These are phyloP conservation scores for Aspergillus mulundensis DNA, from an alignment of 495 filamentous ascomycete species.

Conservation along the genomic window DNA sequence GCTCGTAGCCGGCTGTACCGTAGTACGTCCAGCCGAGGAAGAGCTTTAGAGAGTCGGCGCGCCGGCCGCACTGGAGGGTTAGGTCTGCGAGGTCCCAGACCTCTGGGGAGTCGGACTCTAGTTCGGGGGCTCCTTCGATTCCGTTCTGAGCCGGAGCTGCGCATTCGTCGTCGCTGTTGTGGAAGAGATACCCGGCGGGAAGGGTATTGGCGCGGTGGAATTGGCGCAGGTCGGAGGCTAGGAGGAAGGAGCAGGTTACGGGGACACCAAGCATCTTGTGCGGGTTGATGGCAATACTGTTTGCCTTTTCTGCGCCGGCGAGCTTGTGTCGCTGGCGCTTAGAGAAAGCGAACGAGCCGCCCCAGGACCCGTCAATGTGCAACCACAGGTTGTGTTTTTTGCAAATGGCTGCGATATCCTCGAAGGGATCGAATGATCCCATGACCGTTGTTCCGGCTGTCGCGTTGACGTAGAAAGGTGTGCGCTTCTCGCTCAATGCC, in stretches of 20 bases:
- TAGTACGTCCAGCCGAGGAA: conserved; percentile 87
- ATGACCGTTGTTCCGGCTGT: conserved; percentile 93
- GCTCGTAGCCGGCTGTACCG: conserved; percentile 59
- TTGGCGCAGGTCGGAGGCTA: conserved; percentile 66
- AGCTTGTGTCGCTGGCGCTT: conserved; percentile 58
- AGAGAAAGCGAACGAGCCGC: conserved; percentile 79
- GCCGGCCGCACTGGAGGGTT: conserved; percentile 86
- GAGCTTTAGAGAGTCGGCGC: conserved; percentile 82
- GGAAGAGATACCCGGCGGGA: conserved; percentile 86
- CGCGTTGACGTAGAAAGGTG: conserved; percentile 92
- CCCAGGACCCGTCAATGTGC: conserved; percentile 90
- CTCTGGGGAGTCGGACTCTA: conserved; percentile 45
- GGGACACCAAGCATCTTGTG: conserved; percentile 97
- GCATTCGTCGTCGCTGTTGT: conserved; percentile 42
- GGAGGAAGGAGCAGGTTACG: conserved; percentile 83
- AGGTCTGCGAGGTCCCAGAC: conserved; percentile 91
- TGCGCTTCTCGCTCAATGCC: conserved; percentile 59
- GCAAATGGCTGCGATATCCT: conserved; percentile 68
- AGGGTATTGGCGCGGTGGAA: conserved; percentile 82
- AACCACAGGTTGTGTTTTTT: conserved; percentile 72
- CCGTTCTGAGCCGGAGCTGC: neutral
- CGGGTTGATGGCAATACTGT: conserved; percentile 82
- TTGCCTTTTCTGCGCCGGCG: conserved; percentile 64
- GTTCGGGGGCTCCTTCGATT: conserved; percentile 24
- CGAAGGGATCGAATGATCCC: conserved; percentile 83